phyloP scores from a whole-genome alignment of 495 filamentous ascomycete genomes.

The Opeltia flavorubescens region DNA sequence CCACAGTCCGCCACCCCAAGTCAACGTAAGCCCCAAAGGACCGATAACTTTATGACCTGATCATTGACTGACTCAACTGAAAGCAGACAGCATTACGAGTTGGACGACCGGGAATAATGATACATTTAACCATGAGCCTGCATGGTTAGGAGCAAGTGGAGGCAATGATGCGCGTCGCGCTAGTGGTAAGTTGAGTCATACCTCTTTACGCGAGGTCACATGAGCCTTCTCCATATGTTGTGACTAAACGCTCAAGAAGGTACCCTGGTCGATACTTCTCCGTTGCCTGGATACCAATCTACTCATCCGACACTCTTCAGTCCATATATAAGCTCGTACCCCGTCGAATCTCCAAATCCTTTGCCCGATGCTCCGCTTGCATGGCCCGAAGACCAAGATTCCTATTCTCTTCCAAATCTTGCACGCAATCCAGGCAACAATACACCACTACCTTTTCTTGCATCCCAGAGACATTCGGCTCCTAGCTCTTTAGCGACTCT shows the following conservation, averaged over 20 bases:
- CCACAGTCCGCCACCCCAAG: background rate
- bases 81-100: background rate
- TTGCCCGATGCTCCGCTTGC: slow-evolving; percentile 6
- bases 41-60: background rate
- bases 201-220: slow-evolving; percentile 7
- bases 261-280: background rate
- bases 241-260: slow-evolving; percentile 5
- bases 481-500: background rate
- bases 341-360: slow-evolving; percentile 5
- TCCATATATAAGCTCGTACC: slow-evolving; percentile 4
- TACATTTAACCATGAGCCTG: slow-evolving; percentile 7
- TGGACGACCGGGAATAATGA: slow-evolving; percentile 8
- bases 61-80: background rate
- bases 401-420: background rate
- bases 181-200: slow-evolving; percentile 12
- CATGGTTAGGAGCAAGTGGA: background rate
- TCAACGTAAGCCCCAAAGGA: background rate
- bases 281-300: background rate
- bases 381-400: slow-evolving; percentile 14
- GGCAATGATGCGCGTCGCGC: slow-evolving; percentile 6
- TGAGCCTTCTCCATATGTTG: slow-evolving; percentile 2
- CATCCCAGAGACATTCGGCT: background rate
- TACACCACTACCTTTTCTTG: slow-evolving; percentile 1
- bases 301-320: background rate
- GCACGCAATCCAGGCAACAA: background rate